Base-by-base conservation (phyloP, 768 basidiomycete genomes). In the Psilocybe cubensis region DNA sequence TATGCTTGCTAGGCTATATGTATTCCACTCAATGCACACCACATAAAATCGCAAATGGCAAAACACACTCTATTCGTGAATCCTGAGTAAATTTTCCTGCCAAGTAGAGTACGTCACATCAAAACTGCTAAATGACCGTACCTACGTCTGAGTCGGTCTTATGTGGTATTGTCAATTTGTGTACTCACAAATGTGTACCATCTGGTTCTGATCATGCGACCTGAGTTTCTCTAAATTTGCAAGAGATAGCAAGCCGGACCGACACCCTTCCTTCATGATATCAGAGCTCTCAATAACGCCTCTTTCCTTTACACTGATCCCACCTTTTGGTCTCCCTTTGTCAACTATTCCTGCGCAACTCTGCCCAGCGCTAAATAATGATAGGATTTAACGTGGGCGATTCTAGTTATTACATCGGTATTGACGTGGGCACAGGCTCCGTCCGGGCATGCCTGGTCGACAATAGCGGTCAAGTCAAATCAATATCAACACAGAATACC, bases 391-490 rank as follows among this genome's bases (percentile, higher is more conserved):
- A n/a, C n/a, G n/a, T n/a, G n/a, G n/a, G n/a, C n/a, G n/a, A n/a
- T n/a, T n/a, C n/a, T 52, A 70, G 64, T 55, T 84, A 84, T 70
- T 92, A 88, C 70, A 79, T 92, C 59, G 89, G 91, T 45, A 76
- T 92, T 57, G 89, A 91, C 70, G 91, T 96, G 28, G 97, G 97
- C 12, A 98, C 97, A 1, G 95, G 96, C 57, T 98, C 95, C 20
- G 94, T 88, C 6, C 85, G 97, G 52, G 94, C 94, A 0, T 88
- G 85, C 21, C 84, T 99, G 28, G 84, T 96, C 59, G 83, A 84
- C 53, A 65, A 74, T 18, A 79, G 82, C 42, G 94, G 96, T 38
- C 79, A 77, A 28, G 80, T 94, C 55, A 75, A 88, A 51, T 91
- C 93, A 4, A 91, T 94, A 31, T 85, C 87, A 62, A 89, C 89